A percentile compares a stretch with the other conserved stretches of the same genome.
Conservation (phyloP, 75 land plant genomes). For the Cryptomeria japonica region DNA sequence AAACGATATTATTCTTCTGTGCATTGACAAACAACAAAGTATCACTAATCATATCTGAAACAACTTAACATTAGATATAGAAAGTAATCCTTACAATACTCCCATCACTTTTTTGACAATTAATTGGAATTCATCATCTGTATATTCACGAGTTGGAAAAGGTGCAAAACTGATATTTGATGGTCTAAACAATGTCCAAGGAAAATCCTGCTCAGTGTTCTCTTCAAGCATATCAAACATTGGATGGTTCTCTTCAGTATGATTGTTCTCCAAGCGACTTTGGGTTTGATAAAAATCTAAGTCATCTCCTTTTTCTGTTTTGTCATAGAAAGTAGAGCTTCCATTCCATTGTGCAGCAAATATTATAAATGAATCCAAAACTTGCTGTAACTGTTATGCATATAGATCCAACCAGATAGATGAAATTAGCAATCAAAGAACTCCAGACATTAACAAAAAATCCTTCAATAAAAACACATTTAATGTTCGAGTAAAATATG, state of each 20-base stretch:
- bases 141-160: slow-evolving; percentile 80
- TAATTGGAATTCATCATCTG: slow-evolving; percentile 81
- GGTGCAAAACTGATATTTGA: slow-evolving; percentile 63
- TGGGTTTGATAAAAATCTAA: background rate
- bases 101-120: slow-evolving; percentile 77
- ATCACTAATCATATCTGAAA: background rate
- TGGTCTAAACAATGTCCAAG: slow-evolving; percentile 50
- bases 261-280: background rate
- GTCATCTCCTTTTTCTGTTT: background rate
- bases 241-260: background rate
- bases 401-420: background rate
- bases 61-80: background rate
- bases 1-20: background rate
- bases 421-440: background rate
- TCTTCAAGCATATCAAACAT: background rate
- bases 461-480: background rate
- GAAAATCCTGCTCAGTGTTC: slow-evolving; percentile 4
- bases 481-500: background rate
- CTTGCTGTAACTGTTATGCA: slow-evolving; percentile 63
- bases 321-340: slow-evolving; percentile 2
- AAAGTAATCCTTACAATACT: slow-evolving; percentile 52
- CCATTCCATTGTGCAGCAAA: slow-evolving; percentile 52
- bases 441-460: background rate
- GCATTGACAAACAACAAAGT: background rate
- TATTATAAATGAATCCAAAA: slow-evolving; percentile 73